These are phyloP conservation scores for Botrytis cinerea DNA, from an alignment of 2,329 filamentous ascomycete genomes.

Conservation along the genomic window DNA sequence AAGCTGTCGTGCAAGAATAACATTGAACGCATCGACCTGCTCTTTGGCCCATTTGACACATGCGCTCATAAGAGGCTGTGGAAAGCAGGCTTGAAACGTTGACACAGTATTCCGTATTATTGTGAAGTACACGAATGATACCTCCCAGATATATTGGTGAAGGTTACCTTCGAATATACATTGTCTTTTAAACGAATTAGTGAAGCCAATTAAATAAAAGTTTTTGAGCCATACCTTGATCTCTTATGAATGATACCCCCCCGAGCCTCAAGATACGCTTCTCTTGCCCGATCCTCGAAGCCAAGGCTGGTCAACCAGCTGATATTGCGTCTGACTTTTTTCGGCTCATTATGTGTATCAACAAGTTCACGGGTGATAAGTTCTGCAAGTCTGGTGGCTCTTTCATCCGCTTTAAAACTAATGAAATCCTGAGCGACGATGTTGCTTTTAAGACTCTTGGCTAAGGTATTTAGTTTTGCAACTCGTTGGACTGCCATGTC, in stretches of 20 bases:
- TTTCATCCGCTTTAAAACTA: slow-evolving; percentile 84
- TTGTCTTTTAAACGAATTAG: slow-evolving; percentile 57
- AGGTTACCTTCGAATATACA: slow-evolving; percentile 95
- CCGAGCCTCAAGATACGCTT: slow-evolving; percentile 81
- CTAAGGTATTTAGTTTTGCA: slow-evolving; percentile 80
- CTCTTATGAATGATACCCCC: slow-evolving; percentile 77
- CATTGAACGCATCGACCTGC: slow-evolving; percentile 88
- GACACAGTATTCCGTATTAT: slow-evolving; percentile 90
- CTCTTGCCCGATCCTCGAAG: slow-evolving; percentile 85
- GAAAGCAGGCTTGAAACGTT: slow-evolving; percentile 86
- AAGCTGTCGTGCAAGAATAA: slow-evolving; percentile 77
- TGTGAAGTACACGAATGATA: slow-evolving; percentile 94
- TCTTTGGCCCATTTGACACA: slow-evolving; percentile 99
- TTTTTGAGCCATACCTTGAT: slow-evolving; percentile 62
- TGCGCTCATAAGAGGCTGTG: slow-evolving; percentile 83
- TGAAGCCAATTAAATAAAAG: background rate
- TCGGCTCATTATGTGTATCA: slow-evolving; percentile 73
- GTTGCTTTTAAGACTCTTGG: slow-evolving; percentile 81
- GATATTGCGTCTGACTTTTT: slow-evolving; percentile 78
- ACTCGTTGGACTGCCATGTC: slow-evolving; percentile 81
- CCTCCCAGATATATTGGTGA: slow-evolving; percentile 88
- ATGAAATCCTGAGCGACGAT: slow-evolving; percentile 88
- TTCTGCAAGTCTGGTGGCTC: slow-evolving; percentile 73
- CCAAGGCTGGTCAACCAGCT: slow-evolving; percentile 83
- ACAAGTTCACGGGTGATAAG: slow-evolving; percentile 77